Conservation (phyloP, 306 rosid species). For the Amphicarpaea edgeworthii region DNA sequence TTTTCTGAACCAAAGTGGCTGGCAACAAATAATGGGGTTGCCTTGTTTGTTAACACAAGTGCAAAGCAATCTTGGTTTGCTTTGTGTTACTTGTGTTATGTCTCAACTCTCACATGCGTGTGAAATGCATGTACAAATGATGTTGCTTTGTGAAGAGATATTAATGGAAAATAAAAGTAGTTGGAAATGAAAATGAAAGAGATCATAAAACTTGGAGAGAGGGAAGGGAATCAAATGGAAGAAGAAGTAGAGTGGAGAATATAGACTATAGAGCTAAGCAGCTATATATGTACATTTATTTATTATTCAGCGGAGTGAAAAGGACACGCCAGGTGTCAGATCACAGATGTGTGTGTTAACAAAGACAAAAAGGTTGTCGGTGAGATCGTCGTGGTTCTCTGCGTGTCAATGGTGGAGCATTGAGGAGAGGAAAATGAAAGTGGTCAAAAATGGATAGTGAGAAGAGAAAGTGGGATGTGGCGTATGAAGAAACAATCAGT, state of each 20-base stretch:
- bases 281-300: neutral
- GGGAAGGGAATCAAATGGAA: conserved; percentile 29
- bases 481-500: neutral
- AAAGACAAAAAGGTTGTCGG: conserved; percentile 34
- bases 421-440: neutral
- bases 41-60: conserved; percentile 14
- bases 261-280: neutral
- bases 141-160: conserved; percentile 6
- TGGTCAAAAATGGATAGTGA: neutral
- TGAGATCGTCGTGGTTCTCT: conserved; percentile 15
- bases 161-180: conserved; percentile 6
- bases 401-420: conserved; percentile 5
- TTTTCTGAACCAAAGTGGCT: conserved; percentile 35
- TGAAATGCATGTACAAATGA: conserved; percentile 4
- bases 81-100: conserved; percentile 9
- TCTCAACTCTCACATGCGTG: conserved; percentile 23
- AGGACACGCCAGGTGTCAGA: conserved; percentile 16
- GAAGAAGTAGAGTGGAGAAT: neutral
- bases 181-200: neutral
- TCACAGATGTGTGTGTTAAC: neutral
- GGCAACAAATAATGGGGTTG: conserved; percentile 26
- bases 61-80: conserved; percentile 1
- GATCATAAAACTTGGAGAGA: conserved; percentile 15
- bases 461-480: neutral
- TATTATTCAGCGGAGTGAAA: neutral